Evolutionary conservation across 768 basidiomycete species (phyloP).

Genomic region (Fistulinella prunicolor): DNA sequence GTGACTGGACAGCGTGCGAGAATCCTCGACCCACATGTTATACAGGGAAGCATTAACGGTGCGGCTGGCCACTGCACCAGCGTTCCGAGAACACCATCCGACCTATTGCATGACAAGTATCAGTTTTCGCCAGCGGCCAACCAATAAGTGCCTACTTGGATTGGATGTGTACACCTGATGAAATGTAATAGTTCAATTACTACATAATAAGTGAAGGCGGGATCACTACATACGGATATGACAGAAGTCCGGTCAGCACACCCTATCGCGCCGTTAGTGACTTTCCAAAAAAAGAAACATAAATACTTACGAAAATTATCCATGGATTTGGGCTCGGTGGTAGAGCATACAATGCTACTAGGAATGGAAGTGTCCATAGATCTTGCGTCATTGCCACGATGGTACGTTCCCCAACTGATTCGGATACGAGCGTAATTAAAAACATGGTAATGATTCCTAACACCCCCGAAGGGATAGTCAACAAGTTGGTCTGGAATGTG

Average conservation of each 20-base stretch:
- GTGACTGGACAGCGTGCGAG: not conserved
- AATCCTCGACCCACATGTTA: constrained; percentile 41
- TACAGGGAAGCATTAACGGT: constrained; percentile 60
- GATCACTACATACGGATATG: constrained; percentile 40
- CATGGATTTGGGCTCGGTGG: constrained; percentile 50
- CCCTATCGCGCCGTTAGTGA: constrained; percentile 26
- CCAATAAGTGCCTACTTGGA: constrained; percentile 33
- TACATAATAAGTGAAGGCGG: not conserved
- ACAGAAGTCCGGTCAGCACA: constrained; percentile 43
- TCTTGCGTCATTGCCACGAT: constrained; percentile 52
- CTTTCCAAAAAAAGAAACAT: not conserved
- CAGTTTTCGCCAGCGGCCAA: not conserved
- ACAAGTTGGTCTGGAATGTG: constrained; percentile 58
- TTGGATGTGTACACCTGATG: constrained; percentile 45
- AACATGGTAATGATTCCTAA: constrained; percentile 54
- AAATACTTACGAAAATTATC: constrained; percentile 46
- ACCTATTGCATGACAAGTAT: constrained; percentile 27
- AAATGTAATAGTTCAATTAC: not conserved
- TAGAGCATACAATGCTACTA: constrained; percentile 52
- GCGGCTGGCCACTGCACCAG: constrained; percentile 56
- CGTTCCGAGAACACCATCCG: constrained; percentile 58
- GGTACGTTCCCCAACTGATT: constrained; percentile 51
- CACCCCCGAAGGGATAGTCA: constrained; percentile 55
- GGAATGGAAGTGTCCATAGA: constrained; percentile 59
- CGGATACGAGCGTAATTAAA: constrained; percentile 47